These are phyloP conservation scores for Aspergillus luchuensis DNA, from an alignment of 2,329 filamentous ascomycete genomes.

Conservation along the genomic window DNA sequence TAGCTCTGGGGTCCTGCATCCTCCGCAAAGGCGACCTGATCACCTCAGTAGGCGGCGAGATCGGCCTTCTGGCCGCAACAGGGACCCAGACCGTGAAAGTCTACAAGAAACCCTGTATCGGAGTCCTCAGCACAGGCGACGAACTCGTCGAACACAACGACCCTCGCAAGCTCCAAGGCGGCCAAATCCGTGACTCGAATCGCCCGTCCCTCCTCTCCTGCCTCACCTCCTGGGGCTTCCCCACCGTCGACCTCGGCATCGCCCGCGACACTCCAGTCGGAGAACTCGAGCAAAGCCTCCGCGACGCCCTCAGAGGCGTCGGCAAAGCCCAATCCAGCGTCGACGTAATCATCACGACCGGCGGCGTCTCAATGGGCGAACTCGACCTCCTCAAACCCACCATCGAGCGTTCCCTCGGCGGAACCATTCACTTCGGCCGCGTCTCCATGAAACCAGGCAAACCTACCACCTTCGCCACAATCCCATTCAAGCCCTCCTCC, in stretches of 20 bases:
- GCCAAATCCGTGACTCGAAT: slow-evolving; percentile 93
- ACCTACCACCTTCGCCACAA: slow-evolving; percentile 92
- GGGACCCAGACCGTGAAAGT: slow-evolving; percentile 71
- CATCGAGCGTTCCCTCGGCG: slow-evolving; percentile 84
- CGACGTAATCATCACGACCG: slow-evolving; percentile 86
- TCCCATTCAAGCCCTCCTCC: slow-evolving; percentile 60
- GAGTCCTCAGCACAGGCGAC: slow-evolving; percentile 90
- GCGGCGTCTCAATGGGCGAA: slow-evolving; percentile 97
- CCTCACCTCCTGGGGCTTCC: slow-evolving; percentile 71
- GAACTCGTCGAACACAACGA: slow-evolving; percentile 78
- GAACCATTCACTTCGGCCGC: slow-evolving; percentile 92
- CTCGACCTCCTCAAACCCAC: slow-evolving; percentile 95
- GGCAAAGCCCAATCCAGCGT: slow-evolving; percentile 50
- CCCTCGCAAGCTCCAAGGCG: slow-evolving; percentile 64
- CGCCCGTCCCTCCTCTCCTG: slow-evolving; percentile 83
- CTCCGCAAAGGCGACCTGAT: slow-evolving; percentile 79
- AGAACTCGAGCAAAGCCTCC: slow-evolving; percentile 74
- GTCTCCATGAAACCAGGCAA: slow-evolving; percentile 98
- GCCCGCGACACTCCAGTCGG: slow-evolving; percentile 61
- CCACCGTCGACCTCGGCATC: slow-evolving; percentile 83
- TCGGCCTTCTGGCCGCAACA: slow-evolving; percentile 84
- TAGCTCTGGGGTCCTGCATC: slow-evolving; percentile 68
- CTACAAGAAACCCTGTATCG: slow-evolving; percentile 76
- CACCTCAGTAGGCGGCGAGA: slow-evolving; percentile 83
- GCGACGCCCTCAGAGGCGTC: slow-evolving; percentile 66